Evolutionary conservation across 352 stramenopile genomes (phyloP), one percentile per base, ranked within the genome.

Genomic region (Globisporangium spiculum): DNA sequence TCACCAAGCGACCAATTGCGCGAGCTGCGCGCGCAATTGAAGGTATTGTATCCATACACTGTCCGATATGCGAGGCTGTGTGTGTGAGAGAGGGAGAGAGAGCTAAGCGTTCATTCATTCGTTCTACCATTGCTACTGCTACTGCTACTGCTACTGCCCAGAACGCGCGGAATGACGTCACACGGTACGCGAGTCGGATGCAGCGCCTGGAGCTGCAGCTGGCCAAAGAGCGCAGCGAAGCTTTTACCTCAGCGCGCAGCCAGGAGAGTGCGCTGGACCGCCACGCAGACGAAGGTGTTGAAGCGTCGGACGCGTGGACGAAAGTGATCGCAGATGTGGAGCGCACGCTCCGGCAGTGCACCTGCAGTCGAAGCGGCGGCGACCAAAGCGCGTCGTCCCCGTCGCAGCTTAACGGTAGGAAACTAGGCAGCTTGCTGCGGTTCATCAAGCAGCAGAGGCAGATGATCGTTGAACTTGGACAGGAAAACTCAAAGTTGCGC

Each of bases 101-200:
- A 32, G 27, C 27, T 32, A 2, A 32, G 27, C 27, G 3, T 32
- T 32, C 27, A 32, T 32, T 7, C 3, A 32, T 32, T 32, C 27
- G 27, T 6, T 32, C 27, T 32, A 32, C 27, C 27, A 20, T 32
- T 58, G n/a, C 20, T 16, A n/a, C 18, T 61, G 1, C 6, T 34
- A 12, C 20, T 16, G 27, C 18, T 61, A 1, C 16, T 34, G 20
- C 9, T 67, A 22, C 8, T 26, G 2, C 34, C 38, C 26, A 80
- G 75, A 69, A 60, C 22, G 68, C 69, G 1, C 69, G 59, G 55
- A 72, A 78, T 30, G 72, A 78, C 38, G 62, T 72, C 59, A 76
- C 63, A 27, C 61, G 66, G 14, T 76, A 71, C 44, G 72, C 66
- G 10, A 70, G 71, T 27, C 71, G 66, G 22, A 65, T 77, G 20